phyloP scores from a whole-genome alignment of 169 alveolate genomes.

The Cryptosporidium canis region DNA sequence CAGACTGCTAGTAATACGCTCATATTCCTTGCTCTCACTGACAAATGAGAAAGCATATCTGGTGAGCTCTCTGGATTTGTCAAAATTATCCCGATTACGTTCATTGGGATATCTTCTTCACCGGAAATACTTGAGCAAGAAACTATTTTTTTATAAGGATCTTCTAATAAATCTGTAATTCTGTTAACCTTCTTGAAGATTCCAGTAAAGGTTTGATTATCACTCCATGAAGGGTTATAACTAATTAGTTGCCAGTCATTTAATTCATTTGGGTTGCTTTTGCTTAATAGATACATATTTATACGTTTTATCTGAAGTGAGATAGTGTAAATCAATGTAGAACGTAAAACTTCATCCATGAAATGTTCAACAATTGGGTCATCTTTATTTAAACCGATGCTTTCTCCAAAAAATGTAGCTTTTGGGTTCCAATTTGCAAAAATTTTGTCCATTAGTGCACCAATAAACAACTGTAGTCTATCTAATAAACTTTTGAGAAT shows the following conservation, averaged over 20 bases:
- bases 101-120: conserved; percentile 91
- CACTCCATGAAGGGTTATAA: conserved; percentile 49
- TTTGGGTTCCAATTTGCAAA: conserved; percentile 51
- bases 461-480: conserved; percentile 57
- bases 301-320: conserved; percentile 53
- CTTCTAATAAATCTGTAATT: conserved; percentile 32
- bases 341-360: conserved; percentile 56
- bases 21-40: conserved; percentile 91
- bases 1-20: conserved; percentile 86
- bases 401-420: conserved; percentile 34
- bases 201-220: conserved; percentile 31
- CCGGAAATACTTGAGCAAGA: conserved; percentile 80
- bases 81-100: conserved; percentile 85
- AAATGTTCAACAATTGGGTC: conserved; percentile 21
- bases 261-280: neutral
- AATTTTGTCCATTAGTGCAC: conserved; percentile 15
- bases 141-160: conserved; percentile 26
- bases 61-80: conserved; percentile 88
- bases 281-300: conserved; percentile 3
- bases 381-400: conserved; percentile 3
- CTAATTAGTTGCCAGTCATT: conserved; percentile 63
- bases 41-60: conserved; percentile 90
- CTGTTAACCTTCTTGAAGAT: conserved; percentile 11
- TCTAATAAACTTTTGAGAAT: conserved; percentile 50
- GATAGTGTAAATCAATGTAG: conserved; percentile 46